phyloP scores from a whole-genome alignment of 805 yeast species.

The Hanseniaspora guilliermondii region DNA sequence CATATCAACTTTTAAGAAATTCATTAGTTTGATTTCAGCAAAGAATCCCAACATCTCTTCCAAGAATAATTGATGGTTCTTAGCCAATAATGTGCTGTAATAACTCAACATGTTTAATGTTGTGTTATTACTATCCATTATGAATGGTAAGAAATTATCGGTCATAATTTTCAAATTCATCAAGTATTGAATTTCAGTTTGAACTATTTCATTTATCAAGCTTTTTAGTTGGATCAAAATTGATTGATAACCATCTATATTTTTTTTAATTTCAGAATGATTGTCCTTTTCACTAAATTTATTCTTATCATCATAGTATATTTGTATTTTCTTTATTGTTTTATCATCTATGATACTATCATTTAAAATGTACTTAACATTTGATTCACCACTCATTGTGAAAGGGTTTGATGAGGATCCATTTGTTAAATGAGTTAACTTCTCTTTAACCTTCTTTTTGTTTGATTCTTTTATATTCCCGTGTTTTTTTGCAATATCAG shows the following conservation, averaged over 20 bases:
- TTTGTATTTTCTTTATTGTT: not conserved
- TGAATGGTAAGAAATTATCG: not conserved
- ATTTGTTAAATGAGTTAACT: not conserved
- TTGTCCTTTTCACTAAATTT: not conserved
- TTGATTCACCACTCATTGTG: not conserved
- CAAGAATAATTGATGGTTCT: not conserved
- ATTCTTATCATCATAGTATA: not conserved
- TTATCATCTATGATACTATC: not conserved
- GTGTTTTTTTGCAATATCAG: not conserved
- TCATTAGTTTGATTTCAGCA: not conserved
- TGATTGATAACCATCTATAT: not conserved
- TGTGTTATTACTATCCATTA: not conserved
- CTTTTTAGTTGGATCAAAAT: not conserved
- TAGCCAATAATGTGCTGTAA: not conserved
- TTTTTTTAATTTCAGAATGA: not conserved
- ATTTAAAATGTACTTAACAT: not conserved
- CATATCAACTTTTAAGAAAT: not conserved
- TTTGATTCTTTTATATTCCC: not conserved
- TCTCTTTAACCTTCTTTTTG: not conserved
- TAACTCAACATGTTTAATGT: constrained; percentile 2
- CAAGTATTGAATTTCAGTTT: not conserved
- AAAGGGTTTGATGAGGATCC: not conserved
- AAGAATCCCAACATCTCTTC: not conserved
- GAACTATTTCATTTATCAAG: not conserved
- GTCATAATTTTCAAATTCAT: not conserved